Percentiles rank a stretch among this genome's conserved stretches.
Evolutionary conservation across 306 rosid species (phyloP).

Genomic region (Citrullus mucosospermus): DNA sequence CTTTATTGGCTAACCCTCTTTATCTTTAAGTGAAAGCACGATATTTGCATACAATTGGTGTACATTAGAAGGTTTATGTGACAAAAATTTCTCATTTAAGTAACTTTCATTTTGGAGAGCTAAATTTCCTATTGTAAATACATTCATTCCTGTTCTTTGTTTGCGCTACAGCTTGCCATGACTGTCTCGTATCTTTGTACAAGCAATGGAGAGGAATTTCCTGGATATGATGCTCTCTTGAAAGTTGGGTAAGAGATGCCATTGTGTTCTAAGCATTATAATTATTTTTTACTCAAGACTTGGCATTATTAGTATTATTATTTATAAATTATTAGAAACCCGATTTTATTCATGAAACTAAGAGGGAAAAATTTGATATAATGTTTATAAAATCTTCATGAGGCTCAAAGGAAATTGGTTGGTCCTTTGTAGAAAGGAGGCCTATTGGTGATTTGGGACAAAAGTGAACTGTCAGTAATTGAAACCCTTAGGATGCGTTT

Average conservation of each 20-base stretch:
- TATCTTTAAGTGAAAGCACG: not conserved
- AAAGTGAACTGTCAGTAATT: too few relatives aligned
- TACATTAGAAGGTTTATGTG: not conserved
- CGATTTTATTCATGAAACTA: too few relatives aligned
- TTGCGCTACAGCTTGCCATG: constrained; percentile 60
- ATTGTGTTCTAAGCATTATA: not conserved
- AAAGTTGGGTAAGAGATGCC: constrained; percentile 68
- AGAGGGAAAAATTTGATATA: too few relatives aligned
- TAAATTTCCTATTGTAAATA: not conserved
- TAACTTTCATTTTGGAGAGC: not conserved
- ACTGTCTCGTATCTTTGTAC: constrained; percentile 53
- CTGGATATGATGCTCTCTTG: constrained; percentile 71
- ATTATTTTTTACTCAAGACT: not conserved
- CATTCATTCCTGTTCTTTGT: constrained; percentile 18
- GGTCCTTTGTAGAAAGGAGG: too few relatives aligned
- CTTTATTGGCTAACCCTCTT: too few relatives aligned
- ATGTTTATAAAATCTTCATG: too few relatives aligned
- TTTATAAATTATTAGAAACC: too few relatives aligned
- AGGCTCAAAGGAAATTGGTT: too few relatives aligned
- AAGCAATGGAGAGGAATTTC: constrained; percentile 67
- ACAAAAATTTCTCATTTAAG: not conserved
- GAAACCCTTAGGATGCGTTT: too few relatives aligned
- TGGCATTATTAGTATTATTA: too few relatives aligned
- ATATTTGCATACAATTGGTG: not conserved
- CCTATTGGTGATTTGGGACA: too few relatives aligned